phyloP scores from a whole-genome alignment of 2,329 filamentous ascomycete genomes.

The Trichophyton benhamiae region DNA sequence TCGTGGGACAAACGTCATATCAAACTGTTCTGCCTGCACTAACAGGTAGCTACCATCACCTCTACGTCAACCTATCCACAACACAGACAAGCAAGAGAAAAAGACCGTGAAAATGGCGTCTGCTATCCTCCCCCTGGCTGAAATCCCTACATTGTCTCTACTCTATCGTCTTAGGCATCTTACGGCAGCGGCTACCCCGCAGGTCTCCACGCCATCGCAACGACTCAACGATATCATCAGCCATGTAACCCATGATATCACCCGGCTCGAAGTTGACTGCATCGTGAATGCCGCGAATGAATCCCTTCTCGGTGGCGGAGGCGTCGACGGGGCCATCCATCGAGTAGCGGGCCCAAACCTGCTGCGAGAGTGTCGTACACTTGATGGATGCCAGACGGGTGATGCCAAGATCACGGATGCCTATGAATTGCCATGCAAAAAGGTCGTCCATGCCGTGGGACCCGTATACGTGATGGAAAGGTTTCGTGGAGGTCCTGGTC shows the following conservation, averaged over 20 bases:
- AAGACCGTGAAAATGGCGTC: not conserved
- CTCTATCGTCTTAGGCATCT: constrained; percentile 54
- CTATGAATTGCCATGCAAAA: constrained; percentile 60
- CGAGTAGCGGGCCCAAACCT: constrained; percentile 61
- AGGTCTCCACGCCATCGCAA: constrained; percentile 33
- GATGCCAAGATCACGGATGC: constrained; percentile 70
- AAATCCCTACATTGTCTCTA: constrained; percentile 34
- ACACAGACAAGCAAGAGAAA: not conserved
- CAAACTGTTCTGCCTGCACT: constrained; percentile 1
- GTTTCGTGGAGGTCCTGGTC: constrained; percentile 24
- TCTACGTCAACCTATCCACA: not conserved
- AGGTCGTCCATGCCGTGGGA: constrained; percentile 83
- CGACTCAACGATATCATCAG: constrained; percentile 59
- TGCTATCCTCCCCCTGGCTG: not conserved
- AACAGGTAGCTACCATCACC: not conserved
- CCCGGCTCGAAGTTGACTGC: constrained; percentile 60
- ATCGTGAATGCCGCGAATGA: constrained; percentile 90
- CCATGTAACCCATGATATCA: constrained; percentile 68
- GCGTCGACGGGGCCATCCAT: constrained; percentile 83
- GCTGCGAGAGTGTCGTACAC: constrained; percentile 54
- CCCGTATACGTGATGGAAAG: constrained; percentile 51
- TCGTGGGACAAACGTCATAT: not conserved
- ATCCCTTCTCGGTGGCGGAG: constrained; percentile 70
- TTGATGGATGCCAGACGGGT: constrained; percentile 65
- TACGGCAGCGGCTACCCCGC: constrained; percentile 17